phyloP scores from a whole-genome alignment of 2,329 filamentous ascomycete genomes.

The Fusarium sp. region DNA sequence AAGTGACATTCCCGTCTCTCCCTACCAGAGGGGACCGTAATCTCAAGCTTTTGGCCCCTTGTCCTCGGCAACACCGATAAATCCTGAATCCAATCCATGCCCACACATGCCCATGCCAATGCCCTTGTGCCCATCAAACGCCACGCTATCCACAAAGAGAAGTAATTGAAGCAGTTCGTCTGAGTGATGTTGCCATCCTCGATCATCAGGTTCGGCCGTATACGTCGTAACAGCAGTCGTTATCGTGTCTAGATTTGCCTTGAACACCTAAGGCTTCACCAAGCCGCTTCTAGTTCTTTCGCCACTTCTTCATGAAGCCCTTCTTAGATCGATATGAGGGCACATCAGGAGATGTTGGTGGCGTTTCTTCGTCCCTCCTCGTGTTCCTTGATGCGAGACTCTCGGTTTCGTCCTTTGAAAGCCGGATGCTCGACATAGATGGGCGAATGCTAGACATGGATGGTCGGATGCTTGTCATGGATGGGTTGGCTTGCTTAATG shows the following conservation, averaged over 20 bases:
- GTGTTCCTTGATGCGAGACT: constrained; percentile 49
- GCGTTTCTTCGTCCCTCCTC: constrained; percentile 48
- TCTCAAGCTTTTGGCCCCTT: constrained; percentile 19
- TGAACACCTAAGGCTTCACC: constrained; percentile 4
- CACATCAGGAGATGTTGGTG: constrained; percentile 52
- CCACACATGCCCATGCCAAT: neutral
- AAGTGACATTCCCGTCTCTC: constrained; percentile 25
- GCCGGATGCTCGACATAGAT: constrained; percentile 49
- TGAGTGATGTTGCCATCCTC: constrained; percentile 33
- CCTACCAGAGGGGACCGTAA: constrained; percentile 41
- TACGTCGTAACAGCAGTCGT: constrained; percentile 29
- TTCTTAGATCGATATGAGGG: constrained; percentile 45
- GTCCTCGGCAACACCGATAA: constrained; percentile 5
- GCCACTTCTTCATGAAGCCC: constrained; percentile 42
- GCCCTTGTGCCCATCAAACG: constrained; percentile 24
- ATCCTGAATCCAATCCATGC: constrained; percentile 2
- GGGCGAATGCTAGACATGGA: constrained; percentile 49
- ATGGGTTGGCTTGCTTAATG: constrained; percentile 39
- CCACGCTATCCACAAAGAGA: constrained; percentile 39
- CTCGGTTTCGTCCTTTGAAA: constrained; percentile 54
- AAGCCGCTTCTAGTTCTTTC: constrained; percentile 32
- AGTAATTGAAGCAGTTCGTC: constrained; percentile 23
- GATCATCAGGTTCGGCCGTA: constrained; percentile 37
- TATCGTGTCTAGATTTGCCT: constrained; percentile 16
- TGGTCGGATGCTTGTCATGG: constrained; percentile 45